Evolutionary conservation across 1,139 yeast genomes (phyloP), one percentile per base, ranked within the genome.

Genomic region (Candida frijolesensis): DNA sequence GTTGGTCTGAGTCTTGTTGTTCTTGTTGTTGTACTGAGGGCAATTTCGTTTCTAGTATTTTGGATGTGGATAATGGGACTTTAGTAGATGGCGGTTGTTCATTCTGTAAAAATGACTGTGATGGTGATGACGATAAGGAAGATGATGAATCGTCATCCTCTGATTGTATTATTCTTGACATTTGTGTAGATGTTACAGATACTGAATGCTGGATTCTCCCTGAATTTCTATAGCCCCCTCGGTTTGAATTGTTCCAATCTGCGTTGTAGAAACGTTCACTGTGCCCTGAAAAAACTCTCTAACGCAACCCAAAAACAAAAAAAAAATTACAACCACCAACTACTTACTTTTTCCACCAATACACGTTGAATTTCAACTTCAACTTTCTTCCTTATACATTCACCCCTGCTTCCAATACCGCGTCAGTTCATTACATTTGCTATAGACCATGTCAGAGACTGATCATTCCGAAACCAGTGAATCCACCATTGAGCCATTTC

Each of bases 61-160:
- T 54, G 48, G 68, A 66, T 2, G 68, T 60, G 1, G 69, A 62
- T 37, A 66, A 48, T 1, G 70, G 71, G 16, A 65, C 55, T 33
- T 56, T 58, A 19, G 57, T 51, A 25, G 46, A 47, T 34, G 42
- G 42, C 11, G 45, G 15, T 22, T 29, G 42, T 12, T 43, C 29
- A 22, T 43, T 22, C 7, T 33, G 45, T 12, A 42, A 12, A 18
- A 40, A 42, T 27, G 25, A 14, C 4, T 19, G 30, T 16, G 51
- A 45, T n/a, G 50, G 34, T 10, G 44, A 29, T 42, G 58, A 48
- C 7, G 54, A 52, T 29, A 51, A 46, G 12, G 38, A 22, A 19
- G 52, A 48, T 15, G 59, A 54, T 10, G 54, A 51, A 48, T 52
- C 54, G 34, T 57, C 62, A 19, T 51, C 54, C 29, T 60, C 62